Percentiles rank a stretch among this genome's conserved stretches.
These are phyloP conservation scores for Microcyclospora tardicrescens DNA, from an alignment of 2,329 filamentous ascomycete genomes.

Conservation along the genomic window DNA sequence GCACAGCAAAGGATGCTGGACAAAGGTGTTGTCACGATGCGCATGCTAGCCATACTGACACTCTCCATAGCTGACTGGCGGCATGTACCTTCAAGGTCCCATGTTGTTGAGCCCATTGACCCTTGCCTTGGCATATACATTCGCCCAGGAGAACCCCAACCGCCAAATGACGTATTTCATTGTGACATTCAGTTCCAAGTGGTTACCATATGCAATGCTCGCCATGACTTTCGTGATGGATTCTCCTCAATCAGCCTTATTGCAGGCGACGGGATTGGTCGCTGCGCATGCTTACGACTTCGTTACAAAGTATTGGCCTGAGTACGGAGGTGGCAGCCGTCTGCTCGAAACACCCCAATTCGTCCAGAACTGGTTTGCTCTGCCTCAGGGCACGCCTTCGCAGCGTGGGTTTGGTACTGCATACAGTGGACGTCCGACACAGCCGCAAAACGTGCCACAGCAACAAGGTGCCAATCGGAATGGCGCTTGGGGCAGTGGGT, in stretches of 20 bases:
- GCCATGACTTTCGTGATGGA: constrained; percentile 57
- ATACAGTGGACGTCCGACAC: constrained; percentile 32
- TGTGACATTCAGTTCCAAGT: constrained; percentile 68
- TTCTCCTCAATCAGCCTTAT: constrained; percentile 43
- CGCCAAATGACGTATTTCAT: constrained; percentile 67
- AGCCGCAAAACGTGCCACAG: constrained; percentile 21
- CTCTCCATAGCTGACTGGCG: constrained; percentile 19
- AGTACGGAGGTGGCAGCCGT: constrained; percentile 73
- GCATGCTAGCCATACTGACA: constrained; percentile 12
- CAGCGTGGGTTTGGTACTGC: constrained; percentile 52
- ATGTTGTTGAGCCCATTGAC: constrained; percentile 50
- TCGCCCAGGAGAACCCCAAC: constrained; percentile 71
- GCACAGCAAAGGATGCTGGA: too few species aligned
- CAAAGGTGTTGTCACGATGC: neutral
- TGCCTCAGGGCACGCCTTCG: constrained; percentile 28
- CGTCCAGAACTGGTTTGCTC: constrained; percentile 52
- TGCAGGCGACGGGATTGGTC: constrained; percentile 64
- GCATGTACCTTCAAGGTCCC: constrained; percentile 37
- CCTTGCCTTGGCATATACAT: constrained; percentile 72
- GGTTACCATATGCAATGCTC: constrained; percentile 70
- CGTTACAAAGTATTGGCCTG: constrained; percentile 72
- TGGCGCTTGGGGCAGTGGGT: constrained; percentile 20
- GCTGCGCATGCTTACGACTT: constrained; percentile 89
- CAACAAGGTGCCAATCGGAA: constrained; percentile 17
- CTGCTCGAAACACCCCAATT: constrained; percentile 61